Evolutionary conservation across 139 green algal genomes (phyloP), one percentile per base, ranked within the genome.

Genomic region (Spirogloea muscicola): DNA sequence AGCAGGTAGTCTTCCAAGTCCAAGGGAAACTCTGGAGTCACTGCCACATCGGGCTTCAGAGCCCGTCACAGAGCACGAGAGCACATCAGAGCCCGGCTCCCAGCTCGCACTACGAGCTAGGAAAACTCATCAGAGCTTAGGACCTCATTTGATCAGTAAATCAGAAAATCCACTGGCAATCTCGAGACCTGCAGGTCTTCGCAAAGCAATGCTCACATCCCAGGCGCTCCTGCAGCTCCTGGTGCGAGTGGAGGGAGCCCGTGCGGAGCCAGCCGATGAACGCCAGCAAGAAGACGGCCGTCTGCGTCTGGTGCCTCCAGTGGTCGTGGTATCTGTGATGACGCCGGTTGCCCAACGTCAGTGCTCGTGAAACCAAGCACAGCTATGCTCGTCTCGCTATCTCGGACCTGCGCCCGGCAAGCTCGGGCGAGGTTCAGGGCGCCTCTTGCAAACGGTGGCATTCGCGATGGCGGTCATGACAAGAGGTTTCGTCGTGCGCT

Each of bases 261-360:
- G 38, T 16, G n/a, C 74, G 58, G 58, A 78, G 44, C 60, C 60
- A 78, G 36, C 74, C 31, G n/a, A 78, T n/a, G 36, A 78, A 78
- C 13, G 69, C 69, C 69, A 78, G 60, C 25, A 78, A 18, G 29
- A 78, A 78, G 4, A n/a, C 37, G 3, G 61, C 59, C 25, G 60
- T 68, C 36, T 34, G 38, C 29, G 38, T 76, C 5, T 62, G 18
- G 36, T 37, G 9, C 6, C 60, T 25, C 61, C 61, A 78, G 7
- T 64, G n/a, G 59, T 78, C 69, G 37, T 78, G 60, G 29, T 76
- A 78, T n/a, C 69, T 74, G 66, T 29, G 21, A 18, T 9, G 51
- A 18, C 13, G 33, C 21, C 29, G 51, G 51, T 9, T 61, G 33
- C 16, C 51, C 51, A 61, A 18, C 29, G 51, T 25, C 16, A 61